A percentile compares a stretch with the other conserved stretches of the same genome.
These are phyloP conservation scores for Filobasidium uniguttulatum DNA, from an alignment of 1,284 basidiomycete genomes.

Conservation along the genomic window DNA sequence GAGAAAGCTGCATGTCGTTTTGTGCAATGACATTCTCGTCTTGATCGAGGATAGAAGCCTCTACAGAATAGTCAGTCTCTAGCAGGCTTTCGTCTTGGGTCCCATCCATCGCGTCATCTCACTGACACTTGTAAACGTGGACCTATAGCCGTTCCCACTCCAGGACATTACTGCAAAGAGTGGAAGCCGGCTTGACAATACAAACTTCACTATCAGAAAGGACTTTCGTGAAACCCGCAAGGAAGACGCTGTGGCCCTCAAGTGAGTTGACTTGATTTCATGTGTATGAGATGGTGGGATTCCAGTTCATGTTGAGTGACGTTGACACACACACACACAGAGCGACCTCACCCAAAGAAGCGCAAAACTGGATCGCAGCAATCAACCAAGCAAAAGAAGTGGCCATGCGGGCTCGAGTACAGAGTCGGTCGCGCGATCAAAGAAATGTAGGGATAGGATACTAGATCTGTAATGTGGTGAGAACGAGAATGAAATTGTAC, in stretches of 20 bases:
- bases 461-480: not conserved
- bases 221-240: slow-evolving; percentile 51
- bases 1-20: slow-evolving; percentile 56
- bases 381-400: slow-evolving; percentile 36
- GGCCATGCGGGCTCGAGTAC: slow-evolving; percentile 22
- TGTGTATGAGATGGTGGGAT: not conserved
- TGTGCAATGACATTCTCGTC: slow-evolving; percentile 69
- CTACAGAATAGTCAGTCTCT: slow-evolving; percentile 63
- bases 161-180: slow-evolving; percentile 25
- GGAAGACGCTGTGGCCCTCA: slow-evolving; percentile 52
- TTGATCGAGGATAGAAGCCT: slow-evolving; percentile 58
- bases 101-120: slow-evolving; percentile 5
- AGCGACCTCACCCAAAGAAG: slow-evolving; percentile 50
- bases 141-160: slow-evolving; percentile 32
- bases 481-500: too few relatives aligned
- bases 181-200: slow-evolving; percentile 12
- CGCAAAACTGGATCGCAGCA: slow-evolving; percentile 48
- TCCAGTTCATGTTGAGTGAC: not conserved
- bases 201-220: slow-evolving; percentile 31
- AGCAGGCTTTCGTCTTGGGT: too few relatives aligned
- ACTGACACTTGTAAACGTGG: slow-evolving; percentile 2
- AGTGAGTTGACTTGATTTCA: slow-evolving; percentile 18
- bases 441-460: slow-evolving; percentile 11
- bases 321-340: slow-evolving; percentile 24
- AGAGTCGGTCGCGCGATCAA: slow-evolving; percentile 1